These are phyloP conservation scores for Megacollybia marginata DNA, from an alignment of 768 basidiomycete species.

Conservation along the genomic window DNA sequence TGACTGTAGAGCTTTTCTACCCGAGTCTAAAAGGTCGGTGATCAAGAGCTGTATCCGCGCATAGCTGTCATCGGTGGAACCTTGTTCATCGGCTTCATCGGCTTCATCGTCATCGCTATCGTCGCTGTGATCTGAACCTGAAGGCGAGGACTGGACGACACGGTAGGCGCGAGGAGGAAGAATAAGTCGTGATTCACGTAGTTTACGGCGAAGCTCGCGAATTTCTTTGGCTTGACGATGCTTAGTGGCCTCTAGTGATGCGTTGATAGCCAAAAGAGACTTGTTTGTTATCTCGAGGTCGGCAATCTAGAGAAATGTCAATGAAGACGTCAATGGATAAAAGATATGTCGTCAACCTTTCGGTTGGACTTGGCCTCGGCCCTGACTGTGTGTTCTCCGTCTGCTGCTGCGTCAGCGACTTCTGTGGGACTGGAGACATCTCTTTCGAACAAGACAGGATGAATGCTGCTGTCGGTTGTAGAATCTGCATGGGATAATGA, in stretches of 20 bases:
- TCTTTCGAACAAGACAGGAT: slow-evolving; percentile 9
- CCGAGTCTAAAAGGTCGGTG: slow-evolving; percentile 52
- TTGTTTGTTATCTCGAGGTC: slow-evolving; percentile 89
- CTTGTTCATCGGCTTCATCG: slow-evolving; percentile 35
- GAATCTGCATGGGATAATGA: slow-evolving; percentile 38
- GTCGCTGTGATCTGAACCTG: slow-evolving; percentile 34
- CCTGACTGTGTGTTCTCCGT: slow-evolving; percentile 43
- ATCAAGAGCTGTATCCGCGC: slow-evolving; percentile 56
- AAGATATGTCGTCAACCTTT: slow-evolving; percentile 46
- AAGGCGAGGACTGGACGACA: slow-evolving; percentile 44
- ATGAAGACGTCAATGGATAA: background rate
- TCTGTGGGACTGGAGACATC: slow-evolving; percentile 24
- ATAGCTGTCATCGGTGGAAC: slow-evolving; percentile 47
- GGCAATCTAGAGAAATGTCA: slow-evolving; percentile 53
- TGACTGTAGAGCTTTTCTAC: slow-evolving; percentile 53
- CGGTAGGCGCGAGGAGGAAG: slow-evolving; percentile 61
- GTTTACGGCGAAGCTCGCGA: slow-evolving; percentile 70
- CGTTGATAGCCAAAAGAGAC: slow-evolving; percentile 80
- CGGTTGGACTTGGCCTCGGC: slow-evolving; percentile 80
- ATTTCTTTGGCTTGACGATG: slow-evolving; percentile 81
- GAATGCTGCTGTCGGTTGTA: slow-evolving; percentile 23
- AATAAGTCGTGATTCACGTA: slow-evolving; percentile 75
- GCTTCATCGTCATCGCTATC: slow-evolving; percentile 39
- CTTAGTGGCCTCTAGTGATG: slow-evolving; percentile 73
- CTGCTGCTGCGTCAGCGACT: slow-evolving; percentile 16